A percentile compares a stretch with the other conserved stretches of the same genome.
Evolutionary conservation across 2,329 filamentous ascomycete species (phyloP).

Genomic region (Pseudopyricularia javanii): DNA sequence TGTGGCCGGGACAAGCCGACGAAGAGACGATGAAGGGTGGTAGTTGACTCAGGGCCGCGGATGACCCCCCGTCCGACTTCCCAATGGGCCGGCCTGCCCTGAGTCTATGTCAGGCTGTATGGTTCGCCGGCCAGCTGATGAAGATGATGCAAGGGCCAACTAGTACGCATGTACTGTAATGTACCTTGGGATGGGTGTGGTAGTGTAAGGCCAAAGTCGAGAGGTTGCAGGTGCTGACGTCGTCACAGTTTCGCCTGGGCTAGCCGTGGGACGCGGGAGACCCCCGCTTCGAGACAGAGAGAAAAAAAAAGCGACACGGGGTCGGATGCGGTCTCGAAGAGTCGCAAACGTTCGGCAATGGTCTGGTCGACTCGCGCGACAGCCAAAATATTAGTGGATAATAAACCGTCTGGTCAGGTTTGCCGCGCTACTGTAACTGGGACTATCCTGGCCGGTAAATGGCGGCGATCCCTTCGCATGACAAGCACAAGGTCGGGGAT

Average conservation of each 20-base stretch:
- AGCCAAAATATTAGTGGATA: conserved; percentile 2
- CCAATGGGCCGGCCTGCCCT: not conserved
- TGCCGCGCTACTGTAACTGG: conserved; percentile 2
- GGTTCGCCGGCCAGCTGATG: not conserved
- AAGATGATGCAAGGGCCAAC: not conserved
- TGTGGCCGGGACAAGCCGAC: not conserved
- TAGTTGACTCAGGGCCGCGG: not conserved
- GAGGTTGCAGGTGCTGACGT: not conserved
- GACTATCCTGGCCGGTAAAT: conserved; percentile 3
- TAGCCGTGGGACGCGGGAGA: not conserved
- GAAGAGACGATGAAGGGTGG: not conserved
- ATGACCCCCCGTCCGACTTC: not conserved
- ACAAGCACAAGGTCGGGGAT: conserved; percentile 1
- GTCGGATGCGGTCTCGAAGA: not conserved
- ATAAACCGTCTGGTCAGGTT: not conserved
- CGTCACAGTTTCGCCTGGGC: not conserved
- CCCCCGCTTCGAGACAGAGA: not conserved
- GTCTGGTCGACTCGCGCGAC: conserved; percentile 1
- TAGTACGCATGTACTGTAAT: not conserved
- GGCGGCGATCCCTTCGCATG: conserved; percentile 2
- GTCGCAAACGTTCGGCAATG: not conserved
- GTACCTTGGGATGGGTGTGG: not conserved
- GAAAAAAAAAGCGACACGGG: not conserved
- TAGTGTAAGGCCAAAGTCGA: not conserved
- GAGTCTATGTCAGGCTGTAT: not conserved